Conservation (phyloP, 2,329 filamentous ascomycete species). For the Lachnellula hyalina region DNA sequence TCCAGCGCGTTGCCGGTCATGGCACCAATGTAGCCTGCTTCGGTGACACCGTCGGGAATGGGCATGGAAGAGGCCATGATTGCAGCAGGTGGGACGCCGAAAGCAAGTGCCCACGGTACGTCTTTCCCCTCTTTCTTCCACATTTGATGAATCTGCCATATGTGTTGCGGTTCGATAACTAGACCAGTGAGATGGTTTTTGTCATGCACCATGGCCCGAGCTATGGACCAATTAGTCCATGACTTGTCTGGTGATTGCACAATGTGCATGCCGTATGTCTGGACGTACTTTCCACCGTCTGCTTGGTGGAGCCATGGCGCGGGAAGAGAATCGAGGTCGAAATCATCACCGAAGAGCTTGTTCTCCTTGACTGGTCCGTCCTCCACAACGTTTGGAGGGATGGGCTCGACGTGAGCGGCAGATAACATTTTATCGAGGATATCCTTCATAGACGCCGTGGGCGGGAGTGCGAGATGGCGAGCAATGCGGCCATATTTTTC, state of each 20-base stretch:
- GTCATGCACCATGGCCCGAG: conserved; percentile 42
- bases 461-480: conserved; percentile 37
- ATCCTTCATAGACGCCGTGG: conserved; percentile 33
- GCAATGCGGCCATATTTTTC: conserved; percentile 39
- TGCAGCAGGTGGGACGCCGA: conserved; percentile 46
- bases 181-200: conserved; percentile 37
- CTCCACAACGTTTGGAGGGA: conserved; percentile 31
- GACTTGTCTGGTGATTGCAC: conserved; percentile 39
- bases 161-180: conserved; percentile 42
- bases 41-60: conserved; percentile 43
- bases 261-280: conserved; percentile 46
- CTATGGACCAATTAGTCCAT: conserved; percentile 46
- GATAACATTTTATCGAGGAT: conserved; percentile 40
- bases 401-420: conserved; percentile 31
- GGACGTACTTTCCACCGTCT: conserved; percentile 46
- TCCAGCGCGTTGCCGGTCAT: conserved; percentile 41
- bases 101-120: conserved; percentile 41
- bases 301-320: conserved; percentile 38
- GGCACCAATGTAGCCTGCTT: conserved; percentile 44
- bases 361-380: conserved; percentile 41
- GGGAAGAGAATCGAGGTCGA: conserved; percentile 40
- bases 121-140: conserved; percentile 42
- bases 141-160: conserved; percentile 40
- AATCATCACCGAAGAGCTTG: conserved; percentile 33
- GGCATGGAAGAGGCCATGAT: conserved; percentile 45